Base-by-base conservation (phyloP, 2,329 filamentous ascomycete species). In the Ilyonectria destructans region DNA sequence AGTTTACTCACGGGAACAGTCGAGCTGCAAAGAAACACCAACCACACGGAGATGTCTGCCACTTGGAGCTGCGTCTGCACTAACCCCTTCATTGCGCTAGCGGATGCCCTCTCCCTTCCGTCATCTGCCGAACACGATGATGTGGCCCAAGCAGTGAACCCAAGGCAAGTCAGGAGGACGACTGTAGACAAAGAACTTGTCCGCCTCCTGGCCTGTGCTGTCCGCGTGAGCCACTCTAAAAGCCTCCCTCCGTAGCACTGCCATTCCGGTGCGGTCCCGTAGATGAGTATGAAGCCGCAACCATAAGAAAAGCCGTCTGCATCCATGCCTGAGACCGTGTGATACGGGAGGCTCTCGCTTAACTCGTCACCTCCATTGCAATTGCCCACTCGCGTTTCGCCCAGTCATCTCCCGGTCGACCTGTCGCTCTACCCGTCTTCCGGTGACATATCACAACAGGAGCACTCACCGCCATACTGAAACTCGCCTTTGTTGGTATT, bases 131-230 rank as follows among this genome's bases (percentile, higher is more conserved):
- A 17, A 40, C 15, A 40, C 15, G 37, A 17, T n/a, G 37, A 40
- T 40, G 37, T 40, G 37, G 37, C 37, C 15, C 9, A 40, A 15
- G 37, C 15, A 40, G 37, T 40, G 37, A 13, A 40, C 37, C 37
- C 37, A 40, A 17, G 10, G 37, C 37, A 40, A n/a, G 46, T 49
- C 46, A 49, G n/a, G 46, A 49, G 46, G 19, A 21, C 8, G 17
- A 13, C 46, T 49, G 46, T 13, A 49, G 46, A 49, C 46, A 49
- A 49, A 49, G 46, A 23, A 26, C 19, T 49, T 49, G 46, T n/a
- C 46, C 46, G 7, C 46, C 17, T 49, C 37, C 15, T 40, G 37
- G 37, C 37, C 37, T 49, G 46, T 15, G 46, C 46, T 23, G 19
- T 49, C 46, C 19, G 10, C 6, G n/a, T 49, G n/a, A 49, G 37